A percentile compares a stretch with the other conserved stretches of the same genome.
Conservation (phyloP, 179 eudicot species). For the Silene vulgaris region DNA sequence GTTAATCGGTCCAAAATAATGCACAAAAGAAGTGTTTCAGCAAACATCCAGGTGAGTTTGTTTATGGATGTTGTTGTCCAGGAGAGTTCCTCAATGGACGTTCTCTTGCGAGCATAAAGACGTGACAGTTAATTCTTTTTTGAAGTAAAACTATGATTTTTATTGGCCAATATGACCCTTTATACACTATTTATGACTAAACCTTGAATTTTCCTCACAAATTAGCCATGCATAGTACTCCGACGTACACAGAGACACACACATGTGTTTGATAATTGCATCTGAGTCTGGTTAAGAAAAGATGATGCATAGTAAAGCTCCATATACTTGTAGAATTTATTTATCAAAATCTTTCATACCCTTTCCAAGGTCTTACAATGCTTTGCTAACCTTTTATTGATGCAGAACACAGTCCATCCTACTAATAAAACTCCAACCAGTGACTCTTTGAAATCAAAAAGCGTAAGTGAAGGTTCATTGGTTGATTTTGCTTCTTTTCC, state of each 20-base stretch:
- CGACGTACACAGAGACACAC: too few relatives aligned
- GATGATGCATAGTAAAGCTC: background rate
- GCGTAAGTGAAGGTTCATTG: slow-evolving; percentile 30
- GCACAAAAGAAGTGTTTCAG: slow-evolving; percentile 31
- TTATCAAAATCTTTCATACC: background rate
- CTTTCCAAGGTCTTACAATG: background rate
- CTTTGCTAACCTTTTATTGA: background rate
- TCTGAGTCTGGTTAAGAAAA: background rate
- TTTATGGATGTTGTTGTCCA: background rate
- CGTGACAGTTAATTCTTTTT: background rate
- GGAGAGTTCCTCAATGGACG: background rate
- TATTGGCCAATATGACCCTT: background rate
- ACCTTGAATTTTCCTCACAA: background rate
- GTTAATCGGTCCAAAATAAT: slow-evolving; percentile 30
- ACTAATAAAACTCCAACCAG: slow-evolving; percentile 13
- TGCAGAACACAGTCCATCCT: slow-evolving; percentile 20
- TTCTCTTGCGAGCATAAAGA: background rate
- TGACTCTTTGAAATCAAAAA: slow-evolving; percentile 16
- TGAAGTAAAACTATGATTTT: too few relatives aligned
- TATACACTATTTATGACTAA: background rate
- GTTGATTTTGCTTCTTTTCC: slow-evolving; percentile 22
- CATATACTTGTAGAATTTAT: too few relatives aligned
- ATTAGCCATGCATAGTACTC: too few relatives aligned
- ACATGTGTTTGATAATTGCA: background rate
- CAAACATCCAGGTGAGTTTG: slow-evolving; percentile 36